These are phyloP conservation scores for Trichoderma citrinoviride DNA, from an alignment of 2,329 filamentous ascomycete genomes.

Conservation along the genomic window DNA sequence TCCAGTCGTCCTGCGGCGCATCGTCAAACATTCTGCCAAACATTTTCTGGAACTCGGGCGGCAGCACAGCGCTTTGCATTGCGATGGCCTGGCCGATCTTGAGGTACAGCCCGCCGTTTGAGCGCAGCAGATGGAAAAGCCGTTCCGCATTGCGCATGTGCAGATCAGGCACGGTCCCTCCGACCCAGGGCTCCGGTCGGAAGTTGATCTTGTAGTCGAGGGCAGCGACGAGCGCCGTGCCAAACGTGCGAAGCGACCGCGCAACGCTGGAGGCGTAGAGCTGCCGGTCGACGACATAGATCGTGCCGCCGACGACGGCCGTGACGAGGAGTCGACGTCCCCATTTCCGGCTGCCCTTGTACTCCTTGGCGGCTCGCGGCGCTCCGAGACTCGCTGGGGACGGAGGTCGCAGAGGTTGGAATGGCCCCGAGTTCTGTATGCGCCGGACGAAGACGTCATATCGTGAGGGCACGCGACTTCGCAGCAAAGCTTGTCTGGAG, in stretches of 20 bases:
- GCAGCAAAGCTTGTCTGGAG: conserved; percentile 24
- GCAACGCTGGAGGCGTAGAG: conserved; percentile 76
- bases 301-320: conserved; percentile 55
- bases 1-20: conserved; percentile 89
- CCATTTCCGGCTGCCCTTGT: conserved; percentile 69
- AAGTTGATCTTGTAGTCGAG: conserved; percentile 98
- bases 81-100: conserved; percentile 98
- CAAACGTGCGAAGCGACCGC: conserved; percentile 79
- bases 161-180: conserved; percentile 70
- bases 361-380: conserved; percentile 68
- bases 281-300: conserved; percentile 68
- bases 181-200: conserved; percentile 70
- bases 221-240: conserved; percentile 73
- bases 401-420: conserved; percentile 69
- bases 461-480: conserved; percentile 23
- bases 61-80: conserved; percentile 93
- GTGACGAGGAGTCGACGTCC: conserved; percentile 68
- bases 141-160: conserved; percentile 82
- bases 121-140: conserved; percentile 74
- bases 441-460: conserved; percentile 26
- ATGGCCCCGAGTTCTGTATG: conserved; percentile 43
- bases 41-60: conserved; percentile 94
- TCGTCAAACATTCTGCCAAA: conserved; percentile 97
- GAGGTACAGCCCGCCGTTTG: conserved; percentile 90
- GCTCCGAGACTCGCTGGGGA: conserved; percentile 75